Conservation (phyloP, 768 basidiomycete genomes). For the Leccinellum luteum region DNA sequence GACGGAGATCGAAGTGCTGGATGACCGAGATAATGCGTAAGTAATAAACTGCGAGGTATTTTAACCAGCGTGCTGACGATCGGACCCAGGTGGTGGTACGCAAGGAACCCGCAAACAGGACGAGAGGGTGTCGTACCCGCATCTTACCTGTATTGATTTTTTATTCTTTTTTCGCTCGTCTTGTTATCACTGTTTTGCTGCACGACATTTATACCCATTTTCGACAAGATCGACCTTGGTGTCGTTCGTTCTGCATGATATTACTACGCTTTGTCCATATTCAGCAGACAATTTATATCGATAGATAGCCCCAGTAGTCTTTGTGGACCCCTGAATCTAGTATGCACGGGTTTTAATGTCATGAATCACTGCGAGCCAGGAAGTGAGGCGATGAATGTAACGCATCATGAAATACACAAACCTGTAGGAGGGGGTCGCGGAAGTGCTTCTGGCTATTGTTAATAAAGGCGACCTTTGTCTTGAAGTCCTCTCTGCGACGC, state of each 20-base stretch:
- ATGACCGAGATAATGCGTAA: constrained; percentile 78
- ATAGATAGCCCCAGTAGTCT: constrained; percentile 17
- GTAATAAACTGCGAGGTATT: constrained; percentile 25
- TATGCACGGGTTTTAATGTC: constrained; percentile 2
- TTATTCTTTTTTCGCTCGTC: constrained; percentile 15
- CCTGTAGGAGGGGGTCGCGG: constrained; percentile 69
- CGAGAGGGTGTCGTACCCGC: constrained; percentile 90
- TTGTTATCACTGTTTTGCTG: constrained; percentile 32
- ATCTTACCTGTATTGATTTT: constrained; percentile 77
- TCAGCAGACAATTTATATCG: constrained; percentile 9
- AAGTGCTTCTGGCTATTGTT: constrained; percentile 89
- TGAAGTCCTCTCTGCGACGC: constrained; percentile 75
- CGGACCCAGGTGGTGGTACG: constrained; percentile 88
- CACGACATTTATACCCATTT: constrained; percentile 36
- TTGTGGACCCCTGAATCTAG: constrained; percentile 4
- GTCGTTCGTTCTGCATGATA: constrained; percentile 35
- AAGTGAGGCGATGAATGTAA: background rate
- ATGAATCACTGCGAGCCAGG: constrained; percentile 15
- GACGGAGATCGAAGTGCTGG: constrained; percentile 70
- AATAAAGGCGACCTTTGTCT: constrained; percentile 74
- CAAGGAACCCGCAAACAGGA: constrained; percentile 74
- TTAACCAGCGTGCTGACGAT: constrained; percentile 7
- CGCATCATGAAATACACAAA: constrained; percentile 18
- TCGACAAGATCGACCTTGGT: constrained; percentile 37
- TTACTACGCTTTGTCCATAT: constrained; percentile 22